Conservation (phyloP, 192 early-diverging fungal genomes). For the Coemansia sp. region DNA sequence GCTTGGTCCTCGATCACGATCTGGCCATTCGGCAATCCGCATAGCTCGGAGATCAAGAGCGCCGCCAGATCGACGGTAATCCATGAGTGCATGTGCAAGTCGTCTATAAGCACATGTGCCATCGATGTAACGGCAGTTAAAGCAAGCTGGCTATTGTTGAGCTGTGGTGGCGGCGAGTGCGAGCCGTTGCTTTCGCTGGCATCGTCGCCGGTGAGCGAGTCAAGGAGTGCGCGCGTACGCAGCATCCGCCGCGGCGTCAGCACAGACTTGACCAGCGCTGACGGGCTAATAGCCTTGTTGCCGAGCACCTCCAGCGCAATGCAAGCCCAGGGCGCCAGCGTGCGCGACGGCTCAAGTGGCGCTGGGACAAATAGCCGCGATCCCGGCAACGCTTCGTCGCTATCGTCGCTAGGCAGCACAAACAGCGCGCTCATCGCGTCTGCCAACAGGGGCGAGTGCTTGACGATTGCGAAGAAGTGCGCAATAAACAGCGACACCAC, state of each 20-base stretch:
- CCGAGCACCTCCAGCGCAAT: constrained; percentile 33
- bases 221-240: constrained; percentile 48
- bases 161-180: background rate
- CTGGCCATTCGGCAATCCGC: constrained; percentile 14
- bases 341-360: constrained; percentile 38
- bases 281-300: constrained; percentile 58
- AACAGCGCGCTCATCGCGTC: constrained; percentile 44
- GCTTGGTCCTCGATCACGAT: too few species aligned
- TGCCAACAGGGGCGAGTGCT: constrained; percentile 45
- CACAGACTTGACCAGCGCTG: constrained; percentile 38
- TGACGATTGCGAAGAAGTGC: constrained; percentile 53
- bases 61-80: constrained; percentile 37
- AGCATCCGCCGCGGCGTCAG: constrained; percentile 52
- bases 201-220: constrained; percentile 36
- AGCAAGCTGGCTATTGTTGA: constrained; percentile 18
- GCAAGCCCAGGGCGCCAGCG: constrained; percentile 51
- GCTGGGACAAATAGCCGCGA: constrained; percentile 39
- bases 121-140: constrained; percentile 27
- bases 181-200: background rate
- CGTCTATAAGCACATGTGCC: constrained; percentile 41
- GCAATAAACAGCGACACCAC: constrained; percentile 42
- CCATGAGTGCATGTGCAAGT: constrained; percentile 33
- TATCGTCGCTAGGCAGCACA: background rate
- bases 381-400: background rate
- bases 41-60: constrained; percentile 30